Evolutionary conservation across 345 rosid species (phyloP), one percentile per base, ranked within the genome.

Genomic region (Sonneratia caseolaris): DNA sequence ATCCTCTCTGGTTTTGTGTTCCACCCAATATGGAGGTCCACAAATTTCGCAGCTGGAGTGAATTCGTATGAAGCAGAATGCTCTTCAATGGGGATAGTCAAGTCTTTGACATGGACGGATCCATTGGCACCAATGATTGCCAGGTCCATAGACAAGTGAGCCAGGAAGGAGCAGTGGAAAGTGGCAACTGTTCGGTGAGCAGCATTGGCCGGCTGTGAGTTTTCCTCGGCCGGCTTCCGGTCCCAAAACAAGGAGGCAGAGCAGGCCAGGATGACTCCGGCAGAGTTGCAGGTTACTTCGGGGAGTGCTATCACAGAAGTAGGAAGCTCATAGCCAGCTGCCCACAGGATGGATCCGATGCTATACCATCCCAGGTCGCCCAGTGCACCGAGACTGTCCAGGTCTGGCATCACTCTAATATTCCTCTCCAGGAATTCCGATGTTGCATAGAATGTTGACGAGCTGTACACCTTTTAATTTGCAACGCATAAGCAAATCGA

Each of bases 301-400:
- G 91, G 90, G 65, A 84, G 75, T 49, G 91, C 97, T 2, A 72
- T 79, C 0, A 84, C 86, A 11, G 79, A 70, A 7, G 73, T 81
- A 10, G 97, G 95, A 36, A 87, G 80, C 72, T 80, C 59, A 77
- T 85, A 83, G 72, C 82, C 57, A 68, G 82, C 84, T 4, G 91
- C 78, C 95, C 95, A 91, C 5, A 91, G 64, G 37, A 82, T 82
- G n/a, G 91, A 85, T 12, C 85, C 84, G 36, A 89, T 76, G 72
- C 88, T 78, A 61, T 87, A 86, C 93, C 95, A 91, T 1, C 92
- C 95, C 14, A 81, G 70, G 74, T 86, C 91, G 49, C 95, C 90
- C 0, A 91, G 83, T 13, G 85, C 90, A 36, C 95, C 93, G 1
- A 86, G 80, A 2, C 73, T 70, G 70, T 89, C 95, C 82, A 89